Evolutionary conservation across 1,139 yeast genomes (phyloP).

Genomic region (Eremothecium cymbalariae): DNA sequence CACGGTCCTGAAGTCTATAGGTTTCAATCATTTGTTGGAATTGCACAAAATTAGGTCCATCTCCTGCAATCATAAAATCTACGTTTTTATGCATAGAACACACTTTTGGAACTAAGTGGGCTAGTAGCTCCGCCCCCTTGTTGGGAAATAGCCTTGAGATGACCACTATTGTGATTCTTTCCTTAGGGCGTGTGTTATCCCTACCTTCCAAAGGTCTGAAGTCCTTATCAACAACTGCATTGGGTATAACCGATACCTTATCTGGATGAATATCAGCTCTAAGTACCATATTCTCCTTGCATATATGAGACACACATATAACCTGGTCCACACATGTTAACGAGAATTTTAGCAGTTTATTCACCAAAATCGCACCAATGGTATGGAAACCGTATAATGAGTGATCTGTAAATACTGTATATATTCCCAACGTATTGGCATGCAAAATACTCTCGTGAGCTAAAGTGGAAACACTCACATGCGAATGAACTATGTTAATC

Average conservation of each 20-base stretch:
- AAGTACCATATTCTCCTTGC: conserved; percentile 90
- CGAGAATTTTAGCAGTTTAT: conserved; percentile 76
- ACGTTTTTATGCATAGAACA: conserved; percentile 60
- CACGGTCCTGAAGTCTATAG: conserved; percentile 78
- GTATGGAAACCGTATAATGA: conserved; percentile 92
- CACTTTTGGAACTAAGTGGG: conserved; percentile 78
- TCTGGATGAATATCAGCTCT: conserved; percentile 77
- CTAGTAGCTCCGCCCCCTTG: conserved; percentile 86
- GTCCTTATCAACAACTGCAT: conserved; percentile 83
- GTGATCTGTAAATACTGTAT: conserved; percentile 91
- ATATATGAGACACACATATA: conserved; percentile 92
- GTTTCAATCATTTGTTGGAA: conserved; percentile 92
- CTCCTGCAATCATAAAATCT: conserved; percentile 84
- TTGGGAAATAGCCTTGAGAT: conserved; percentile 91
- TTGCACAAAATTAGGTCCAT: conserved; percentile 92
- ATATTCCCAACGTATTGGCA: conserved; percentile 86
- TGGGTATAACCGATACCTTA: conserved; percentile 83
- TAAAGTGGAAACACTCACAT: conserved; percentile 78
- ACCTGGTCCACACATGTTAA: conserved; percentile 84
- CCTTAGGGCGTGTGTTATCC: conserved; percentile 10
- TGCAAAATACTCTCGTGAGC: conserved; percentile 89
- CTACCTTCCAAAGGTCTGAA: conserved; percentile 47
- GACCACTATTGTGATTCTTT: conserved; percentile 69
- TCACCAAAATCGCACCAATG: conserved; percentile 74
- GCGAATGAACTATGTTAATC: conserved; percentile 90